A percentile compares a stretch with the other conserved stretches of the same genome.
phyloP scores from a whole-genome alignment of 73 alveolate species.

The Paramecium caudatum region DNA sequence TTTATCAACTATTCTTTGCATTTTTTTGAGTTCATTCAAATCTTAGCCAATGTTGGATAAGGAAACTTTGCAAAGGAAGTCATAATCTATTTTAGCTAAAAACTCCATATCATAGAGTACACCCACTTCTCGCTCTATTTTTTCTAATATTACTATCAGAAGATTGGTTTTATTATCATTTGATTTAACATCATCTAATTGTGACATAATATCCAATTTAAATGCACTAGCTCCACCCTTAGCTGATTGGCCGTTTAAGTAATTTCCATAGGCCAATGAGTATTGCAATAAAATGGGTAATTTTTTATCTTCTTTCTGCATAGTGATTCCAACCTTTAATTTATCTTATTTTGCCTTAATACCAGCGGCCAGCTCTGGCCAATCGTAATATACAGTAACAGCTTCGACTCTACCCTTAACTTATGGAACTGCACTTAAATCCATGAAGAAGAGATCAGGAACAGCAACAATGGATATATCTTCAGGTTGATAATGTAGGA shows the following conservation, averaged over 20 bases:
- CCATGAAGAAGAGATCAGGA: slow-evolving; percentile 63
- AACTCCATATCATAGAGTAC: slow-evolving; percentile 19
- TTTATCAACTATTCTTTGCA: slow-evolving; percentile 33
- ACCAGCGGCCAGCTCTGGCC: neutral
- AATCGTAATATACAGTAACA: neutral
- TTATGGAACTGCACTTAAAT: slow-evolving; percentile 42
- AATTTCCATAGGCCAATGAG: slow-evolving; percentile 67
- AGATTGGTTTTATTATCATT: slow-evolving; percentile 59
- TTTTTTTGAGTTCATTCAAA: slow-evolving; percentile 49
- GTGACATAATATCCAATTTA: slow-evolving; percentile 40
- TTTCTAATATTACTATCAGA: slow-evolving; percentile 29
- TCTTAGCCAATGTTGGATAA: neutral
- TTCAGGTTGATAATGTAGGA: slow-evolving; percentile 44
- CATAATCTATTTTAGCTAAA: slow-evolving; percentile 55
- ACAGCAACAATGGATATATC: slow-evolving; percentile 27
- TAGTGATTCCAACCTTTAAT: neutral
- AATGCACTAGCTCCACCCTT: slow-evolving; percentile 69
- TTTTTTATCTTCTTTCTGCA: slow-evolving; percentile 28
- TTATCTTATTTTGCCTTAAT: slow-evolving; percentile 20
- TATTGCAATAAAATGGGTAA: slow-evolving; percentile 12
- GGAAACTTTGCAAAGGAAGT: neutral
- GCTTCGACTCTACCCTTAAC: slow-evolving; percentile 54
- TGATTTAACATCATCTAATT: slow-evolving; percentile 67
- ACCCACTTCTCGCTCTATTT: slow-evolving; percentile 31
- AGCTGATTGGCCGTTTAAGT: slow-evolving; percentile 40